A percentile compares a stretch with the other conserved stretches of the same genome.
phyloP scores from a whole-genome alignment of 176 grass and related monocot species.

The Eragrostis nindensis region DNA sequence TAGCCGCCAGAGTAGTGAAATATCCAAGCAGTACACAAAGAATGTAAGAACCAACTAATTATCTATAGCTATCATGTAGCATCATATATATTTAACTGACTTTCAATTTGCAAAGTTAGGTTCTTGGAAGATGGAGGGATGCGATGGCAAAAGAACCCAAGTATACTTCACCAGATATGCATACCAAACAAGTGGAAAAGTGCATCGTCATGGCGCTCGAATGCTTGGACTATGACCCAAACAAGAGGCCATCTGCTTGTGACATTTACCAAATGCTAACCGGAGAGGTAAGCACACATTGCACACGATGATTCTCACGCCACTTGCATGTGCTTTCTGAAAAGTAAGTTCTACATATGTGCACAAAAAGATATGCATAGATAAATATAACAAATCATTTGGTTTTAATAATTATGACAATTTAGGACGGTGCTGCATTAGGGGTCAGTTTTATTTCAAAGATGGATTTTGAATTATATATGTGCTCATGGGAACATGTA shows the following conservation, averaged over 20 bases:
- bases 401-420: too few relatives aligned
- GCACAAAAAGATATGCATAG: too few relatives aligned
- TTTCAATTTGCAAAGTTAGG: slow-evolving; percentile 10
- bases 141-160: not conserved
- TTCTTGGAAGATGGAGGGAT: not conserved
- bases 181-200: not conserved
- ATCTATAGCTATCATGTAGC: not conserved
- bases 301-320: too few relatives aligned
- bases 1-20: too few relatives aligned
- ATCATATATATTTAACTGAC: not conserved
- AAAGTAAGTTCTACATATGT: too few relatives aligned
- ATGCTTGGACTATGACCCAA: not conserved
- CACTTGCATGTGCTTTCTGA: too few relatives aligned
- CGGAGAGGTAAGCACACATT: not conserved
- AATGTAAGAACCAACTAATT: not conserved
- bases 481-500: too few relatives aligned
- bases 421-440: too few relatives aligned
- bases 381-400: too few relatives aligned
- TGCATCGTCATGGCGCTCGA: not conserved
- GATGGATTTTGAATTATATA: too few relatives aligned
- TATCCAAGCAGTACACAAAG: too few relatives aligned
- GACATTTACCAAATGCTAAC: not conserved
- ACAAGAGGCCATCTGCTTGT: not conserved
- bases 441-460: too few relatives aligned
- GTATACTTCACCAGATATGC: not conserved